These are phyloP conservation scores for Fusarium palustre DNA, from an alignment of 2,329 filamentous ascomycete genomes.

Conservation along the genomic window DNA sequence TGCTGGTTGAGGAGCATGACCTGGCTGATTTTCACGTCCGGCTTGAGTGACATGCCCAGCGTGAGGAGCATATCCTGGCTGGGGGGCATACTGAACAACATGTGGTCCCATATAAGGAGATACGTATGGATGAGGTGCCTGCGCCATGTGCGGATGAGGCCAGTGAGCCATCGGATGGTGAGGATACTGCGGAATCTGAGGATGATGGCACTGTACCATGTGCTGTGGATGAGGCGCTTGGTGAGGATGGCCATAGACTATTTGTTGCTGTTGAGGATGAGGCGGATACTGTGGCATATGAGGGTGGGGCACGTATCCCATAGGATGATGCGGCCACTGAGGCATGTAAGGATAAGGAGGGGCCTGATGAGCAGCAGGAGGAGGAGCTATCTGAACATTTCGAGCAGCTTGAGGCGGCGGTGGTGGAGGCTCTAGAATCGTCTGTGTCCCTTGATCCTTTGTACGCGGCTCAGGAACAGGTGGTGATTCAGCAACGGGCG, in stretches of 20 bases:
- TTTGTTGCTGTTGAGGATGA: background rate
- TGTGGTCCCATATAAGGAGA: background rate
- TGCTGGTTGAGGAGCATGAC: background rate
- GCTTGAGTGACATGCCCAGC: background rate
- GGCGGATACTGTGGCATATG: background rate
- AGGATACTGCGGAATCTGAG: background rate
- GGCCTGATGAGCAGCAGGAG: background rate
- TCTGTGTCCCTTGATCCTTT: background rate
- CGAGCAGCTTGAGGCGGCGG: background rate
- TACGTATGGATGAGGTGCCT: background rate
- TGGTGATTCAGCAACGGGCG: background rate
- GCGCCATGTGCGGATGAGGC: background rate
- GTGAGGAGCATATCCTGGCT: background rate
- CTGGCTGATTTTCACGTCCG: no score
- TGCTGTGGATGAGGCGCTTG: background rate
- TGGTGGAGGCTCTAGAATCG: background rate
- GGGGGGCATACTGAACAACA: background rate
- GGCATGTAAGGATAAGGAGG: constrained; percentile 5
- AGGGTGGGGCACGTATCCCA: background rate
- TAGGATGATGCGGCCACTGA: background rate
- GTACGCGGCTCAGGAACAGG: background rate
- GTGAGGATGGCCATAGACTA: background rate
- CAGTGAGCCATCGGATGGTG: background rate
- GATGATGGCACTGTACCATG: background rate
- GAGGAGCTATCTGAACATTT: background rate